Evolutionary conservation across 805 yeast genomes (phyloP), one percentile per base, ranked within the genome.

Genomic region (Vanderwaltozyma polyspora): DNA sequence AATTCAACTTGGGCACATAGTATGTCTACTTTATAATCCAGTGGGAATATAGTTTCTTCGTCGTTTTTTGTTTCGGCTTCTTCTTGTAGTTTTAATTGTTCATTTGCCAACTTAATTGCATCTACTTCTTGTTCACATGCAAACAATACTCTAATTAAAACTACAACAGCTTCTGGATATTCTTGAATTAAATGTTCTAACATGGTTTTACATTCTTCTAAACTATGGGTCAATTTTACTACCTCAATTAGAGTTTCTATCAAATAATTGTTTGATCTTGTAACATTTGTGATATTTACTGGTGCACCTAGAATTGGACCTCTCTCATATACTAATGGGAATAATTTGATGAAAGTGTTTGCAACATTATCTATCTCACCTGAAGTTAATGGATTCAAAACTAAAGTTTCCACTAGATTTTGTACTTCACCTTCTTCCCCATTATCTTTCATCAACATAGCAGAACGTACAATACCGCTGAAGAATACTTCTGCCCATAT

Each of bases 331-430:
- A 56, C 54, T 19, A 52, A 16, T 7, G 59, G 60, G 36, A 57
- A 57, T 18, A 51, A 37, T 9, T 47, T 38, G 24, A 58, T 56
- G 22, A 56, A 58, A 18, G 44, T 43, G 15, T 56, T 55, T 2
- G 57, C 42, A 3, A 52, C 51, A 23, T 43, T 44, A 35, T 49
- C 60, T 13, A 58, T 38, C 33, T 57, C 52, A 19, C 61, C 59
- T 2, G 59, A 44, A 3, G 48, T 44, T 27, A 91, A 70, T 4
- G 96, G 96, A 47, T 85, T 80, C 37, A 84, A 66, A 39, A 79
- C 75, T 44, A 95, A 72, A 25, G 91, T 79, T 52, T 87, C 94
- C 8, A 86, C 94, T 36, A 91, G 69, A 33, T 72, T 68, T 30
- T 68, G 66, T 49, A 63, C 80, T 61, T 78, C 85, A 33, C 85